Conservation (phyloP, 2,329 filamentous ascomycete species). For the Thelonectria discophora region DNA sequence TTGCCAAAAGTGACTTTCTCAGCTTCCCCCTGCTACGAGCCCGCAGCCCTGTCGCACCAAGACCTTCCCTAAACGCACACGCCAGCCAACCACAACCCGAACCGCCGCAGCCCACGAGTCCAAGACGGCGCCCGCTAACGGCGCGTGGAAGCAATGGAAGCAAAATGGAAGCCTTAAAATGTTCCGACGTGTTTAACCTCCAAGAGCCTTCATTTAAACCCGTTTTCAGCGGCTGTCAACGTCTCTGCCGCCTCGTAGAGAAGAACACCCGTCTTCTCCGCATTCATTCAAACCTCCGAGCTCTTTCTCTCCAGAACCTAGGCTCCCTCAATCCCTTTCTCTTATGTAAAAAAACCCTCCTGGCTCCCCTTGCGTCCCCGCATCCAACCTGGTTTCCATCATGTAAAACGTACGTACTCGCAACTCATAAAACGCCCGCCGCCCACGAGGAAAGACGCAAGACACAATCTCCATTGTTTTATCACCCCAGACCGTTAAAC, state of each 20-base stretch:
- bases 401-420: slow-evolving; percentile 40
- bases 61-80: not conserved
- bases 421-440: slow-evolving; percentile 20
- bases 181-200: not conserved
- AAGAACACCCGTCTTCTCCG: not conserved
- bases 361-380: slow-evolving; percentile 8
- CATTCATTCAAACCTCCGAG: not conserved
- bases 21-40: no score
- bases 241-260: not conserved
- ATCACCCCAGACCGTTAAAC: slow-evolving; percentile 3
- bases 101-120: not conserved
- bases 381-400: slow-evolving; percentile 37
- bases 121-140: not conserved
- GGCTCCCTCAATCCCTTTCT: not conserved
- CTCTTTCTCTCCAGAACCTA: not conserved
- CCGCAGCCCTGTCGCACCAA: not conserved
- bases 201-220: not conserved
- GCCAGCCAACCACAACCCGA: slow-evolving; percentile 14
- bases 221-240: not conserved
- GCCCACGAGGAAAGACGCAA: not conserved
- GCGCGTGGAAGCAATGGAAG: not conserved
- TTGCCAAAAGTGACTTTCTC: slow-evolving; percentile 6
- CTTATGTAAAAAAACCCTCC: slow-evolving; percentile 17
- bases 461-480: not conserved
- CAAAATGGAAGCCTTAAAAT: not conserved